A percentile compares a stretch with the other conserved stretches of the same genome.
Conservation (phyloP, 2,329 filamentous ascomycete genomes). For the Fusarium sp. region DNA sequence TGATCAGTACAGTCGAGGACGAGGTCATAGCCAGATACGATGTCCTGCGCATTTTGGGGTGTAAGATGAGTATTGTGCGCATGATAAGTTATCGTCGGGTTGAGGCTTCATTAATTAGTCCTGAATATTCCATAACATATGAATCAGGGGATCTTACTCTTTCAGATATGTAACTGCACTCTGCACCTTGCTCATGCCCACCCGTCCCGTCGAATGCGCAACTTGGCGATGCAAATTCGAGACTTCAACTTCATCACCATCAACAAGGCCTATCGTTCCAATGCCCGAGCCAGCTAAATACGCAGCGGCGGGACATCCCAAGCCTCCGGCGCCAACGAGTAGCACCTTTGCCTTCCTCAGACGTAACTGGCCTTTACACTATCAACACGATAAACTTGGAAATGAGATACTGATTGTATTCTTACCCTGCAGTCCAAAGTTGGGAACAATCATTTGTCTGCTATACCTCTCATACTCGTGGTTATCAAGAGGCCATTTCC, state of each 20-base stretch:
- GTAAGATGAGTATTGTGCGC: slow-evolving; percentile 75
- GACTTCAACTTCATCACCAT: slow-evolving; percentile 87
- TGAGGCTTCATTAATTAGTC: slow-evolving; percentile 66
- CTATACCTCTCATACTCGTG: slow-evolving; percentile 90
- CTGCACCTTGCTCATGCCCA: slow-evolving; percentile 84
- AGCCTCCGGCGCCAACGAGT: slow-evolving; percentile 86
- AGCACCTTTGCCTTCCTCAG: slow-evolving; percentile 79
- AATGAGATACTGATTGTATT: accelerated
- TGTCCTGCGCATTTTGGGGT: slow-evolving; percentile 73
- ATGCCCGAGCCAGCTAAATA: slow-evolving; percentile 93
- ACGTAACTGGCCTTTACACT: slow-evolving; percentile 75
- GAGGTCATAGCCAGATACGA: slow-evolving; percentile 80
- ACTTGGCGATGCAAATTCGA: slow-evolving; percentile 96
- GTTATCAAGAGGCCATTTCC: slow-evolving; percentile 76
- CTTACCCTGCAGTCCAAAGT: slow-evolving; percentile 80
- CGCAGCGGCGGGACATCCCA: slow-evolving; percentile 92
- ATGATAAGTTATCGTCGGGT: slow-evolving; percentile 76
- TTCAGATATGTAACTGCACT: slow-evolving; percentile 75
- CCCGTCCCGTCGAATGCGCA: slow-evolving; percentile 77
- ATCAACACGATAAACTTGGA: not conserved
- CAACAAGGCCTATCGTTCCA: slow-evolving; percentile 84
- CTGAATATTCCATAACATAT: too few species aligned
- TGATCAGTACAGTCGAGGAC: slow-evolving; percentile 97
- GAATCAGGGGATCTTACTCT: slow-evolving; percentile 57
- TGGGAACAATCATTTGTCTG: slow-evolving; percentile 88